Evolutionary conservation across 2,329 filamentous ascomycete genomes (phyloP).

Genomic region (Botrytis elliptica): DNA sequence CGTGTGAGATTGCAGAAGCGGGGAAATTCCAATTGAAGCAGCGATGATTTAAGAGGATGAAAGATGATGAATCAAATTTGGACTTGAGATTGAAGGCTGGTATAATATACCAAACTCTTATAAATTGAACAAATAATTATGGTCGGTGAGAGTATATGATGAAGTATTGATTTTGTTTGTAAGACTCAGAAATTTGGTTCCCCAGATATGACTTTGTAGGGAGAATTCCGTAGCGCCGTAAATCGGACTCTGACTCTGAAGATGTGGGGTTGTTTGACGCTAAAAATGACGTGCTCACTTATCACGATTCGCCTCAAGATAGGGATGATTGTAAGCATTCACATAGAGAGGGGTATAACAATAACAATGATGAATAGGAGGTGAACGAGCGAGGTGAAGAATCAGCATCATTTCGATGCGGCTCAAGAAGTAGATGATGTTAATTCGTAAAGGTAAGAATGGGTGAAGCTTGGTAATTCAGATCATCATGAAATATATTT

Average conservation of each 20-base stretch:
- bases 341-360: not conserved
- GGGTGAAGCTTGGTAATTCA: not conserved
- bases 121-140: not conserved
- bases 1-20: not conserved
- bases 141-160: not conserved
- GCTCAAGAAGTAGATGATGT: too few relatives aligned
- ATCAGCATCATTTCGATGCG: not conserved
- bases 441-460: not conserved
- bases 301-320: conserved; percentile 1
- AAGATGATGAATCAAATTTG: not conserved
- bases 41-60: not conserved
- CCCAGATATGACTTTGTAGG: conserved; percentile 5
- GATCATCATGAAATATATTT: not conserved
- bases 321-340: not conserved
- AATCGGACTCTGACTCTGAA: conserved; percentile 13
- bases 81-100: not conserved
- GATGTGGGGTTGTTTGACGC: conserved; percentile 16
- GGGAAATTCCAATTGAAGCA: conserved; percentile 6
- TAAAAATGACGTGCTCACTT: conserved; percentile 22
- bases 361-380: not conserved
- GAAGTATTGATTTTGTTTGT: not conserved
- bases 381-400: not conserved
- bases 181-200: conserved; percentile 15
- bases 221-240: not conserved
- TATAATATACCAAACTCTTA: not conserved